A percentile compares a stretch with the other conserved stretches of the same genome.
Evolutionary conservation across 306 rosid genomes (phyloP).

Genomic region (Sicyos edulis): DNA sequence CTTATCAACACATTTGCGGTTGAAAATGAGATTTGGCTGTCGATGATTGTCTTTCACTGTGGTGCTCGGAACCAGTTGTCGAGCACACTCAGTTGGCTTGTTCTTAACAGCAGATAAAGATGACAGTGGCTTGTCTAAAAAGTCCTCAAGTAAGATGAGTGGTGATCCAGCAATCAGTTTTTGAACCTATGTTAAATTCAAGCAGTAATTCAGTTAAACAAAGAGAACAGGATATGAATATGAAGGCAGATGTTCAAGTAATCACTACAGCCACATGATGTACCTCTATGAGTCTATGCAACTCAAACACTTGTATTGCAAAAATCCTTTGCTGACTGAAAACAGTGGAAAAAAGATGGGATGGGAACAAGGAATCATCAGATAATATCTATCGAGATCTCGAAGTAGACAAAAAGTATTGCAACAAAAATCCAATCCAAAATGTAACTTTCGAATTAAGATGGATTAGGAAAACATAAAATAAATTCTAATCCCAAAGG

Average conservation of each 20-base stretch:
- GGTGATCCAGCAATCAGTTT: slow-evolving; percentile 57
- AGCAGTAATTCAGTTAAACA: slow-evolving; percentile 18
- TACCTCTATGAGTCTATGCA: slow-evolving; percentile 79
- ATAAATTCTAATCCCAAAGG: neutral
- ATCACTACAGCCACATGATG: neutral
- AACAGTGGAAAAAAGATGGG: slow-evolving; percentile 22
- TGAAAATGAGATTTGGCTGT: slow-evolving; percentile 20
- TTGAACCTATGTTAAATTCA: slow-evolving; percentile 57
- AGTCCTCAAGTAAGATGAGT: slow-evolving; percentile 32
- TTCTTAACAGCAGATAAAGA: slow-evolving; percentile 31
- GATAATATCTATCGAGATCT: no score
- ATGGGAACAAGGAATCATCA: slow-evolving; percentile 11
- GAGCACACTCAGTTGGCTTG: slow-evolving; percentile 26
- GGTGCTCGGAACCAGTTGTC: slow-evolving; percentile 22
- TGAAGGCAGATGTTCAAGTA: neutral
- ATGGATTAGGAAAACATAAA: neutral
- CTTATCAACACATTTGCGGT: slow-evolving; percentile 20
- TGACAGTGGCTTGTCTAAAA: slow-evolving; percentile 26
- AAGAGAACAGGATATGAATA: slow-evolving; percentile 1
- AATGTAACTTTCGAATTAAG: neutral
- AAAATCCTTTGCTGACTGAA: slow-evolving; percentile 72
- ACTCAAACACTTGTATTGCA: slow-evolving; percentile 59
- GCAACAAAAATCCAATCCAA: neutral
- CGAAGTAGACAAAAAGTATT: no score
- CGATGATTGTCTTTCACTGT: slow-evolving; percentile 27